Evolutionary conservation across 2,329 filamentous ascomycete species (phyloP).

Genomic region (Davidsoniella eucalypti): DNA sequence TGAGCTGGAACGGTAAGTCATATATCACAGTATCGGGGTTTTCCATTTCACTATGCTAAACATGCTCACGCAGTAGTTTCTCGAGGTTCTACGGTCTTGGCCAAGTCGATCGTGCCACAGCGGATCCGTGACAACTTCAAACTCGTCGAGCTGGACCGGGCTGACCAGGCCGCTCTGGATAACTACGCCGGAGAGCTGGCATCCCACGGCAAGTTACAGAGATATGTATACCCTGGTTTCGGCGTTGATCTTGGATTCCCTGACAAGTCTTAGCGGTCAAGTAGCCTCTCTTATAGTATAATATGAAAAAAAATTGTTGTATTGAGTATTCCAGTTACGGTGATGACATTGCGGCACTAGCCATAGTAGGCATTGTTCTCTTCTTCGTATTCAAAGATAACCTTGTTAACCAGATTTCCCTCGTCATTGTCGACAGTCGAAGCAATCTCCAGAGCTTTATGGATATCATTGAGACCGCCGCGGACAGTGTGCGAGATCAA

Average conservation of each 20-base stretch:
- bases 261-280: slow-evolving; percentile 33
- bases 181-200: slow-evolving; percentile 36
- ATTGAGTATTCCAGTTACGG: too few species aligned
- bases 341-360: neutral
- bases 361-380: neutral
- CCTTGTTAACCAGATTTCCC: slow-evolving; percentile 59
- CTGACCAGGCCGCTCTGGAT: slow-evolving; percentile 43
- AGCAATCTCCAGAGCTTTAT: slow-evolving; percentile 58
- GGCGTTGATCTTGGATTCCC: slow-evolving; percentile 55
- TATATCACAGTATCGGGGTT: neutral
- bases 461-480: slow-evolving; percentile 40
- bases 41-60: neutral
- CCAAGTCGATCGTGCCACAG: slow-evolving; percentile 53
- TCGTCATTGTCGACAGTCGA: slow-evolving; percentile 51
- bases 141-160: slow-evolving; percentile 45
- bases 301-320: too few species aligned
- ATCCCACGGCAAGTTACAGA: slow-evolving; percentile 34
- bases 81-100: slow-evolving; percentile 51
- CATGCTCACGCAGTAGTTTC: slow-evolving; percentile 38
- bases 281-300: too few species aligned
- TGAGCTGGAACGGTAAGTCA: slow-evolving; percentile 55
- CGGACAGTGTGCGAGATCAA: slow-evolving; percentile 55
- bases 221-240: slow-evolving; percentile 54
- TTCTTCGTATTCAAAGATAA: slow-evolving; percentile 31
- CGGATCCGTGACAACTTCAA: slow-evolving; percentile 56